phyloP scores from a whole-genome alignment of 441 rosid species.

The Raphanus hybrid region DNA sequence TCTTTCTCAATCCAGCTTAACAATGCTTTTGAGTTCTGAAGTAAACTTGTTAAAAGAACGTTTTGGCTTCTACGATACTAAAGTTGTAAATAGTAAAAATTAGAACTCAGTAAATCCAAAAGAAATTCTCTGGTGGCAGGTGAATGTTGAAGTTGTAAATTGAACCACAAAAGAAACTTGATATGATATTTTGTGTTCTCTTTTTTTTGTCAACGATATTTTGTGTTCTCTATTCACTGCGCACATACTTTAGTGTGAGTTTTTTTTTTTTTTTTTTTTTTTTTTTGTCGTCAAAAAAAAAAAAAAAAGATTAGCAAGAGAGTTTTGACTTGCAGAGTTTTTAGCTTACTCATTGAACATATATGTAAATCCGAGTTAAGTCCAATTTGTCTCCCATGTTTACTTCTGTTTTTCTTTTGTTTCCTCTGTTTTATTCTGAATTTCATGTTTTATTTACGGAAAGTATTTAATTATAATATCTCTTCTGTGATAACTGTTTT shows the following conservation, averaged over 20 bases:
- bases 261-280: too few relatives aligned
- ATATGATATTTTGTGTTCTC: neutral
- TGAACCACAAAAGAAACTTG: neutral
- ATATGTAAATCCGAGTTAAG: slow-evolving; percentile 50
- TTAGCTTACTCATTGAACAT: slow-evolving; percentile 40
- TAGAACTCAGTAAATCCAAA: slow-evolving; percentile 19
- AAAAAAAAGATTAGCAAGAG: neutral
- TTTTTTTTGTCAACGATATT: too few relatives aligned
- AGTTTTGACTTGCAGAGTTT: slow-evolving; percentile 57
- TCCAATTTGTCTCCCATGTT: slow-evolving; percentile 25
- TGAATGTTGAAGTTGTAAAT: neutral
- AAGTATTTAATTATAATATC: neutral
- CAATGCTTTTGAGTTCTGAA: slow-evolving; percentile 82
- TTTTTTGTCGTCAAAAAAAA: too few relatives aligned
- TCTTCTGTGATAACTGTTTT: neutral
- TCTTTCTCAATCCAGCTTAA: slow-evolving; percentile 85
- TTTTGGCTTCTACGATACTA: neutral
- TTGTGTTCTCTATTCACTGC: slow-evolving; percentile 38
- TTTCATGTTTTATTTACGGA: neutral
- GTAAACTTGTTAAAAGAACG: slow-evolving; percentile 7
- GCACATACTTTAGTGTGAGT: neutral
- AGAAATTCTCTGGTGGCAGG: neutral
- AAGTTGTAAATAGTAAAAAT: slow-evolving; percentile 28
- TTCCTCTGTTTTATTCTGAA: too few relatives aligned
- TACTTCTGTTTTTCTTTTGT: too few relatives aligned